Conservation (phyloP, 2,329 filamentous ascomycete species). For the Ophiostoma pallidulum region DNA sequence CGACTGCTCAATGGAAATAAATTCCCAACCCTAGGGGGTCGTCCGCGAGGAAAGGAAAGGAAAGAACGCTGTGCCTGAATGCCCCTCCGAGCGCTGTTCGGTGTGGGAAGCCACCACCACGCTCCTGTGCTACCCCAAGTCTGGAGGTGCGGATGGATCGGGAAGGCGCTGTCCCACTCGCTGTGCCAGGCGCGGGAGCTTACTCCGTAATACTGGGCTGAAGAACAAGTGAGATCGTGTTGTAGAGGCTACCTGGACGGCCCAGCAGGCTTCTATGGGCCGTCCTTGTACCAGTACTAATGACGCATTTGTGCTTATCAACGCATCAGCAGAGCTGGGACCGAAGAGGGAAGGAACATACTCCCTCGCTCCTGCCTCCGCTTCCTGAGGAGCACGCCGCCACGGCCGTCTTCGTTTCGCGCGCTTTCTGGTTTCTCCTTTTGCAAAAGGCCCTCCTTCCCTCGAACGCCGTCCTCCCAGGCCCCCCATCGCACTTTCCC, state of each 20-base stretch:
- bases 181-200: background rate
- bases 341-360: constrained; percentile 1
- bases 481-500: too few species aligned
- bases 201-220: background rate
- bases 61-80: too few species aligned
- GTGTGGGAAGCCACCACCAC: too few species aligned
- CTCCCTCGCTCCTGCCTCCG: constrained; percentile 1
- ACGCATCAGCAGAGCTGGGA: constrained; percentile 9
- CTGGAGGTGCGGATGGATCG: constrained; percentile 13
- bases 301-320: constrained; percentile 8
- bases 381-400: too few species aligned
- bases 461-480: too few species aligned
- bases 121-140: too few species aligned
- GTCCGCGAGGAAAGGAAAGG: too few species aligned
- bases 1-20: too few species aligned
- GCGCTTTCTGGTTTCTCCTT: background rate
- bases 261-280: background rate
- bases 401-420: too few species aligned
- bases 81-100: too few species aligned
- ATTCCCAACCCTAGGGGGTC: too few species aligned
- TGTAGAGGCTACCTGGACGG: background rate
- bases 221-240: background rate
- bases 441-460: too few species aligned
- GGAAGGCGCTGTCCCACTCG: constrained; percentile 7
- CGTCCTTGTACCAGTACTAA: background rate